Percentiles rank a stretch among this genome's conserved stretches.
These are phyloP conservation scores for Colletotrichum sp. DNA, from an alignment of 2,329 filamentous ascomycete genomes.

Conservation along the genomic window DNA sequence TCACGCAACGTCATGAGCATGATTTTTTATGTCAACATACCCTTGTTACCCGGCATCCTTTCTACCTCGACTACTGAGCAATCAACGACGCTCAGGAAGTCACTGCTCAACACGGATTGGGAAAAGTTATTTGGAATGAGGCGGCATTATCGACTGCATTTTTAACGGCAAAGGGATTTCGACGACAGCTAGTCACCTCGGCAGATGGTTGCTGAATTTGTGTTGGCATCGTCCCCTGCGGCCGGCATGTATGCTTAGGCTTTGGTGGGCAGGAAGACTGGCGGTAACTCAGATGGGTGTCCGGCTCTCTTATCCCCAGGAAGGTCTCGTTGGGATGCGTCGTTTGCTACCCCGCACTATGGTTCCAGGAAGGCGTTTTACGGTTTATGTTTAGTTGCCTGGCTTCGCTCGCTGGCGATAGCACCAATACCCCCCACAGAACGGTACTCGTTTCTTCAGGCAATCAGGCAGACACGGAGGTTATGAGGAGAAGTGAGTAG, in stretches of 20 bases:
- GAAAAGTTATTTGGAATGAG: conserved; percentile 24
- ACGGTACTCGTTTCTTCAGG: conserved; percentile 38
- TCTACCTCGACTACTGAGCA: conserved; percentile 13
- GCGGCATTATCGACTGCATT: conserved; percentile 23
- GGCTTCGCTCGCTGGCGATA: conserved; percentile 25
- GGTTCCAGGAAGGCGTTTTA: conserved; percentile 43
- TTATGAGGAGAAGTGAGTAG: conserved; percentile 10
- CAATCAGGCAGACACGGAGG: conserved; percentile 27
- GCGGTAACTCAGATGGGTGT: conserved; percentile 39
- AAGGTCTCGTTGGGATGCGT: conserved; percentile 18
- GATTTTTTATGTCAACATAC: conserved; percentile 26
- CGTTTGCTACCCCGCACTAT: conserved; percentile 18
- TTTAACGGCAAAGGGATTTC: conserved; percentile 18
- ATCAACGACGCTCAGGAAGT: conserved; percentile 16
- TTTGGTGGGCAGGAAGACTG: conserved; percentile 43
- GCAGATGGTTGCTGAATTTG: neutral
- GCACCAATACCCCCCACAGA: conserved; percentile 42
- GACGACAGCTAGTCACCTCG: conserved; percentile 10
- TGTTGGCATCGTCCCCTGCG: neutral
- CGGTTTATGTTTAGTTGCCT: conserved; percentile 42
- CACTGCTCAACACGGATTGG: conserved; percentile 23
- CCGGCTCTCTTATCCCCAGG: conserved; percentile 23
- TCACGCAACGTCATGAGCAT: conserved; percentile 20
- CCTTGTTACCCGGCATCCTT: conserved; percentile 23
- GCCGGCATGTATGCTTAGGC: conserved; percentile 20